Evolutionary conservation across 768 basidiomycete species (phyloP), one percentile per base, ranked within the genome.

Genomic region (Leucosporidium yakuticum): DNA sequence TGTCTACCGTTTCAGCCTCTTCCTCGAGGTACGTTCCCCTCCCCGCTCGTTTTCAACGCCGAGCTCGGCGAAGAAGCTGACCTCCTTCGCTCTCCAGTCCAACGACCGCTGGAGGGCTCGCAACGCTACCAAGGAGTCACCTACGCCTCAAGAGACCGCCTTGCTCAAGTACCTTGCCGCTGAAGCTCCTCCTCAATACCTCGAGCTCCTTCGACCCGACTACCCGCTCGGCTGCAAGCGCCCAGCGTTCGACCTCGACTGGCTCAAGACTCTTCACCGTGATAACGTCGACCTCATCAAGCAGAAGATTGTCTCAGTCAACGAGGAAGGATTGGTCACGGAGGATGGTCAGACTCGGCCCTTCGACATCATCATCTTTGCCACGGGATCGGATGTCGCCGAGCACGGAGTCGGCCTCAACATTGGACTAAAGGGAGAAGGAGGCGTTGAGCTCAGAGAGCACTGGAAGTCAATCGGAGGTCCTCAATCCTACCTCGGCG

Each of bases 231-330:
- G 74, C 50, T 76, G 74, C 69, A 77, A 77, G 54, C 70, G 87
- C 50, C 81, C 86, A n/a, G 83, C 88, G 36, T 79, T 84, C 62
- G 85, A 88, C 73, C 27, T 27, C 4, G 82, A 81, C 21, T 87
- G 86, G 74, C 80, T 87, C n/a, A 75, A 81, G 23, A 78, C 81
- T 29, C 76, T 87, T 60, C 79, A 83, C 62, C 79, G 79, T 56
- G 79, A 83, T 1, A 87, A 88, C 75, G 83, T 87, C 47, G 78
- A 78, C 31, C 69, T 87, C 48, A 61, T 67, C 25, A 36, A 64
- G 25, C 25, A 12, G 19, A 34, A 61, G 23, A 65, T 74, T 62
- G 50, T 20, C 9, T 9, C 4, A 2, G 62, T 75, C 59, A 66
- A 58, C 44, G 53, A 66, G 60, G 54, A 48, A 0, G 65, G 70